Conservation (phyloP, 352 stramenopile species). For the Phytophthora boehmeriae region DNA sequence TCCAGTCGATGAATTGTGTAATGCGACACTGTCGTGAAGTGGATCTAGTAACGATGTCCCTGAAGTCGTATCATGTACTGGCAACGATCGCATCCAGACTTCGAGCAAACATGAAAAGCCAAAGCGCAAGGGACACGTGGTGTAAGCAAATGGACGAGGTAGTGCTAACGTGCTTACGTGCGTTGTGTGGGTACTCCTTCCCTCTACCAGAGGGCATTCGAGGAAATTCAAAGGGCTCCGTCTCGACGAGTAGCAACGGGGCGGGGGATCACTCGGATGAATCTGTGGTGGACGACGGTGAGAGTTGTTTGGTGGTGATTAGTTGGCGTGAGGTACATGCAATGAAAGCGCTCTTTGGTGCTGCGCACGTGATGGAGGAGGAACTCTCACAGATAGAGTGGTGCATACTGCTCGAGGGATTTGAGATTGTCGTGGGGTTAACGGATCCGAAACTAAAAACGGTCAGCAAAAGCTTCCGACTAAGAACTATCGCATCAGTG, state of each 20-base stretch:
- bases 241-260: slow-evolving; percentile 36
- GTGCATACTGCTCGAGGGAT: slow-evolving; percentile 75
- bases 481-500: slow-evolving; percentile 74
- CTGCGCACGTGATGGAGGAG: slow-evolving; percentile 87
- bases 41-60: slow-evolving; percentile 79
- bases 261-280: slow-evolving; percentile 47
- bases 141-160: slow-evolving; percentile 77
- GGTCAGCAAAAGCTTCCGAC: slow-evolving; percentile 79
- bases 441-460: slow-evolving; percentile 72
- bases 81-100: slow-evolving; percentile 76
- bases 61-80: slow-evolving; percentile 87
- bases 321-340: slow-evolving; percentile 87
- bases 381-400: slow-evolving; percentile 79
- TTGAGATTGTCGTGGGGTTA: slow-evolving; percentile 83
- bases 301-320: slow-evolving; percentile 67
- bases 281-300: slow-evolving; percentile 50
- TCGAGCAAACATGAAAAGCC: slow-evolving; percentile 54
- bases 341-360: slow-evolving; percentile 88
- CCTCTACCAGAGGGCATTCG: slow-evolving; percentile 69
- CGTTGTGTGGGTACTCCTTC: slow-evolving; percentile 83
- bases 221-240: slow-evolving; percentile 42
- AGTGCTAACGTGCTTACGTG: slow-evolving; percentile 70
- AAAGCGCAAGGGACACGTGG: slow-evolving; percentile 40
- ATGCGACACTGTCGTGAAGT: slow-evolving; percentile 85
- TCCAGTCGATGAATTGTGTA: slow-evolving; percentile 76